Base-by-base conservation (phyloP, 2,329 filamentous ascomycete species). In the Sporothrix humicola region DNA sequence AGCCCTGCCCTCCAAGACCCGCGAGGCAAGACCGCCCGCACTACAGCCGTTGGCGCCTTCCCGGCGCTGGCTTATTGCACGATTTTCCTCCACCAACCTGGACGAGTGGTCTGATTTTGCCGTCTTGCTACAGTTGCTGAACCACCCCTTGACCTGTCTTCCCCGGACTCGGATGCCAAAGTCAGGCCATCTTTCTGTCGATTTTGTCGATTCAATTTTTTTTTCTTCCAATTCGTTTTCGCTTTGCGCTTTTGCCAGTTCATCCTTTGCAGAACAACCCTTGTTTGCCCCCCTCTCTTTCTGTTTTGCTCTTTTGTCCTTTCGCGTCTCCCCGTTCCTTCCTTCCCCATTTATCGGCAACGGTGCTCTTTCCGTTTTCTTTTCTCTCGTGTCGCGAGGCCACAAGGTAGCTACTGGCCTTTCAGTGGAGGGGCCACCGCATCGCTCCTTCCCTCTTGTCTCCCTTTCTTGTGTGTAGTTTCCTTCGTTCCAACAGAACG, bases 101-200 rank as follows among this genome's bases (percentile, higher is more conserved):
- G 17, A 15, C 69, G 65, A 74, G 74, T 77, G 76, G 76, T 66
- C 76, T 77, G 76, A 77, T 77, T 74, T 71, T 74, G 73, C 69
- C 69, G 73, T 69, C 66, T 69, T 72, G 73, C 74, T 74, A 73
- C 75, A 75, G 72, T 48, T 72, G 68, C 73, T 73, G 73, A 52
- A 74, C 74, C 75, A 74, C 74, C 63, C 71, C 73, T 73, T 58
- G 66, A 69, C 65, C 26, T 72, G 44, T 31, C 63, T 72, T 74
- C 72, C 74, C 76, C 75, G 50, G 71, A 74, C 74, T 71, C 58
- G 74, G 71, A 72, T 72, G 68, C 23, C 56, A 76, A 73, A 71
- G 73, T 77, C 76, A 77, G 76, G 73, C 76, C 76, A 77, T 75
- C 65, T 74, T 73, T 70, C 7, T 68, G n/a, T 58, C 31, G 46